These are phyloP conservation scores for Cornus suecica DNA, from an alignment of 148 eudicot genomes.

Conservation along the genomic window DNA sequence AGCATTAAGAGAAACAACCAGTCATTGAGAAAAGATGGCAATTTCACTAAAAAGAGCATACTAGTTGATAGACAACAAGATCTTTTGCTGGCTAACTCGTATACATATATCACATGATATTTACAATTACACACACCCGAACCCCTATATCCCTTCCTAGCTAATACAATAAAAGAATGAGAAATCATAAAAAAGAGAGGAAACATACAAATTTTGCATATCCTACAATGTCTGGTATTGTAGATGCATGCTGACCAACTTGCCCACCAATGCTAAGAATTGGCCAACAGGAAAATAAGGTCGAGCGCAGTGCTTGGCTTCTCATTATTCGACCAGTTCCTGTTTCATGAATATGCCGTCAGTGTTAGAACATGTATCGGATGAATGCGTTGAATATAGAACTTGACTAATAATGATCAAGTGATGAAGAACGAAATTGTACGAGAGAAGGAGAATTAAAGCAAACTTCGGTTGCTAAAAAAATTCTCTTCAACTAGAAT, in stretches of 20 bases:
- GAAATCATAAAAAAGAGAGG: no score
- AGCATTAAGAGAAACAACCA: no score
- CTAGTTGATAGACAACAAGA: no score
- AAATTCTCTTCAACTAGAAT: no score
- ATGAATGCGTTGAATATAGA: not conserved
- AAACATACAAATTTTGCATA: no score
- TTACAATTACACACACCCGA: not conserved
- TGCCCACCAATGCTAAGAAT: not conserved
- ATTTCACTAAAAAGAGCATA: no score
- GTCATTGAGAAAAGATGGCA: no score
- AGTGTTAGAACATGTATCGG: not conserved
- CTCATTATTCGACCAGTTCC: not conserved
- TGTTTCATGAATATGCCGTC: not conserved
- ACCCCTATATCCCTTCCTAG: not conserved
- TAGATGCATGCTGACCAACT: no score
- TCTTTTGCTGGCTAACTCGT: no score
- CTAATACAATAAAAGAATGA: not conserved
- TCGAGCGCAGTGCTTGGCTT: not conserved
- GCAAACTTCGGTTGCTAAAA: no score
- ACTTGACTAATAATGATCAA: not conserved
- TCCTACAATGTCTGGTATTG: not conserved
- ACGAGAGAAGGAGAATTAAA: no score
- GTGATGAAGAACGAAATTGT: not conserved
- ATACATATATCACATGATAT: not conserved
- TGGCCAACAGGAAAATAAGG: not conserved